Conservation (phyloP, 2,329 filamentous ascomycete genomes). For the Rutstroemia sp. region DNA sequence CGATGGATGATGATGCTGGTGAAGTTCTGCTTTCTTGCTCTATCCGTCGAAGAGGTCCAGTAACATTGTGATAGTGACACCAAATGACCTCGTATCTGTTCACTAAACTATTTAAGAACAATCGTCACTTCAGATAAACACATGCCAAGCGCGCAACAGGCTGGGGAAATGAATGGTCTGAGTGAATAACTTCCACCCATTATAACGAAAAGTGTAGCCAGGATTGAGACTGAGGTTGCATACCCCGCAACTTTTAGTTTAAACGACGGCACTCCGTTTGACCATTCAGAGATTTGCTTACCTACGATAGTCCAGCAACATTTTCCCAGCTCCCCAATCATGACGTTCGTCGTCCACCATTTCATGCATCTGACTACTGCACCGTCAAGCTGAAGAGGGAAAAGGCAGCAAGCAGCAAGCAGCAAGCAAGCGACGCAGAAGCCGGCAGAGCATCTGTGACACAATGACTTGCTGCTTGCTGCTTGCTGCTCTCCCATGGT, state of each 20-base stretch:
- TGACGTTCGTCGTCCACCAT: conserved; percentile 3
- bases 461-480: background rate
- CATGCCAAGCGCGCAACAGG: background rate
- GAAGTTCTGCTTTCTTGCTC: too few species aligned
- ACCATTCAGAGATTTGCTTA: conserved; percentile 2
- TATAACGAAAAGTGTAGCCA: background rate
- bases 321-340: conserved; percentile 1
- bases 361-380: conserved; percentile 9
- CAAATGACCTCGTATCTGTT: too few species aligned
- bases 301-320: background rate
- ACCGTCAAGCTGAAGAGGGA: background rate
- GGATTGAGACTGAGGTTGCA: conserved; percentile 3
- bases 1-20: too few species aligned
- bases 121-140: background rate
- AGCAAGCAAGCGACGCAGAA: background rate
- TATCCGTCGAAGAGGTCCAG: too few species aligned
- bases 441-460: conserved; percentile 3
- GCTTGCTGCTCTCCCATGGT: background rate
- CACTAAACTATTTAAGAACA: background rate
- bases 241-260: conserved; percentile 9
- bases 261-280: conserved; percentile 6
- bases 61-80: too few species aligned
- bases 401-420: conserved; percentile 1
- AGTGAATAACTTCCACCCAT: background rate
- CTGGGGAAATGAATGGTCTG: background rate